Evolutionary conservation across 306 rosid species (phyloP), one percentile per base, ranked within the genome.

Genomic region (Ormosia emarginata): DNA sequence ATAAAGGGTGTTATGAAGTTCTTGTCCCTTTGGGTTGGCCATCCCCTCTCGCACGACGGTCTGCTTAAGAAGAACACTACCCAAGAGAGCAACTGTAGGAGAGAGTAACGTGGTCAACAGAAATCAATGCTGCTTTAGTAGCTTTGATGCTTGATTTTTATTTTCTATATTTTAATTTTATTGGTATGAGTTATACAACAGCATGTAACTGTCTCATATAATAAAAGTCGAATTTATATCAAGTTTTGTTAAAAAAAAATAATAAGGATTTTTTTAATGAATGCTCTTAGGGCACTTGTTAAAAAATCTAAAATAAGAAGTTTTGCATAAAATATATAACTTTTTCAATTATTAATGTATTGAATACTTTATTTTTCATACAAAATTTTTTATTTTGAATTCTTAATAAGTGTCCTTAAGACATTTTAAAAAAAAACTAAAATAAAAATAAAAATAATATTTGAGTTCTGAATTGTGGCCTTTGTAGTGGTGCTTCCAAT

Each of bases 71-170:
- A 76, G 15, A 74, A 74, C 86, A 67, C 59, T 74, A 59, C 86
- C 84, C 84, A 70, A 89, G 88, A 59, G 88, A 89, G 88, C 84
- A 79, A 81, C 64, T 69, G 36, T 36, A 64, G 91, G 88, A 40
- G 41, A 43, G 13, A 39, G 9, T 43, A 69, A 82, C 73, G 9
- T 76, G 81, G 36, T 56, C 66, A 34, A 39, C 24, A 74, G 3
- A 53, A 59, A 32, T 13, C 67, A 4, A 33, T 33, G 33, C 33
- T 10, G 67, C 50, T 15, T 15, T 37, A 17, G 37, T 52, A 41
- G 29, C 8, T 11, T 9, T 13, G 4, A 8, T 12, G 14, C 2
- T 71, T 13, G 3, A 32, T 18, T 53, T 53, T 14, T 52, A 5
- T 1, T 2, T 11, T 49, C 3, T 52, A 4, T 52, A 14, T 52